Conservation (phyloP, 129 eudicot genomes). For the Centella asiatica region DNA sequence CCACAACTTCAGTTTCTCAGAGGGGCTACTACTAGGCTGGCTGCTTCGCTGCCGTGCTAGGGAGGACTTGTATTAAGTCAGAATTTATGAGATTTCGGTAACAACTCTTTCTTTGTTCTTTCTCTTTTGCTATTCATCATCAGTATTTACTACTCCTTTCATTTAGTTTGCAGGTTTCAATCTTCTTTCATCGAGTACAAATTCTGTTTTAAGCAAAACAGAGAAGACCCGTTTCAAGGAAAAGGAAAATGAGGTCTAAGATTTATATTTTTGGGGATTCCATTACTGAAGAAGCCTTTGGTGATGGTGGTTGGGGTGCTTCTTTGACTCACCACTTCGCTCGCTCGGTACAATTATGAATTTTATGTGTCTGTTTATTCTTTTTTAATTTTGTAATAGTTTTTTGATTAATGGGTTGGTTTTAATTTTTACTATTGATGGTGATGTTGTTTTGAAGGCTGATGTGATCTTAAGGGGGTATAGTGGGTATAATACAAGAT, state of each 20-base stretch:
- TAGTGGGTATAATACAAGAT: constrained; percentile 75
- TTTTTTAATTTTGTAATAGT: background rate
- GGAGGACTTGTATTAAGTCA: too few species aligned
- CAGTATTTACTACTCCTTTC: too few species aligned
- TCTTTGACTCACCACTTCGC: constrained; percentile 53
- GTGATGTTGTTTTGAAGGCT: constrained; percentile 20
- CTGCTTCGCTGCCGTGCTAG: too few species aligned
- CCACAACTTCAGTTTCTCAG: too few species aligned
- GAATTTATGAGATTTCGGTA: too few species aligned
- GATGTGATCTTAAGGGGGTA: constrained; percentile 80
- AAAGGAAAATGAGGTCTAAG: background rate
- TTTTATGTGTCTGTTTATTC: background rate
- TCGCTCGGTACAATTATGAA: constrained; percentile 39
- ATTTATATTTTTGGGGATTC: constrained; percentile 76
- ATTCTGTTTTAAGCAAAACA: too few species aligned
- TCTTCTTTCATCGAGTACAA: too few species aligned
- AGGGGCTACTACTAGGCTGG: too few species aligned
- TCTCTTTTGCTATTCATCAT: too few species aligned
- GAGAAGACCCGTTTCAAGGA: too few species aligned
- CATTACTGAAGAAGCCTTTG: constrained; percentile 55
- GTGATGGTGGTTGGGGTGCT: constrained; percentile 65
- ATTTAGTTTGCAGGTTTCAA: too few species aligned
- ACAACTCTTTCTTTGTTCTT: too few species aligned
- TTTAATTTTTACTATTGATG: background rate
- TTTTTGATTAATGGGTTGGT: background rate